Evolutionary conservation across 2,329 filamentous ascomycete genomes (phyloP), one percentile per base, ranked within the genome.

Genomic region (Xylariaceae sp.): DNA sequence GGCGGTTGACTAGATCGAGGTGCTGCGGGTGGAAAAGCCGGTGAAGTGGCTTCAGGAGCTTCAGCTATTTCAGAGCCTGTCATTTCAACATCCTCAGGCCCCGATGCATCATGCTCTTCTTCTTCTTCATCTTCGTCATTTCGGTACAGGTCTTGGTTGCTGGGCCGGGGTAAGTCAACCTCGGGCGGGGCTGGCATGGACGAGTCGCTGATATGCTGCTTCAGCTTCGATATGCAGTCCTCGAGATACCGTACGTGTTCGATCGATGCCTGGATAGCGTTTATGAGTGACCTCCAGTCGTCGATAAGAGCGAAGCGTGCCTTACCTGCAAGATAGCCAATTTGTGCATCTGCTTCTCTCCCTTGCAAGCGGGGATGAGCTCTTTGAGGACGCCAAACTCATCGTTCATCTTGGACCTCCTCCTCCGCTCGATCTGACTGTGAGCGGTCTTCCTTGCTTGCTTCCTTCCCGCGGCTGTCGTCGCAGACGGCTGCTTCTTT

Each of bases 391-490:
- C 85, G 2, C 82, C 86, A 68, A 97, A 97, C 67, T 97, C 93
- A 63, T 97, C 91, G 54, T 98, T 97, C 91, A 97, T 98, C 72
- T 97, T 98, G 11, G 88, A 95, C 48, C 93, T 76, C 55, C 93
- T 73, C 43, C 91, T 73, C 34, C 93, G 76, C 68, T 98, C 93
- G 54, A 97, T 98, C 51, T 97, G 68, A 57, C 89, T 96, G 60
- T 98, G 93, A 9, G 93, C 93, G 2, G 91, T 97, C 69, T 96
- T 97, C 51, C 93, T 79, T 4, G 93, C 90, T 52, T 93, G 94
- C 71, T 96, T 97, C 42, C 89, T 78, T n/a, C 89, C 89, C 1
- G 90, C 89, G 1, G 87, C 87, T 53, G 86, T 95, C 4, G 83
- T 85, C 1, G 80, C 77, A 38, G 79, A 82, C 1, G 83, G 76